phyloP scores from a whole-genome alignment of 805 yeast genomes.

The Brettanomyces sp. region DNA sequence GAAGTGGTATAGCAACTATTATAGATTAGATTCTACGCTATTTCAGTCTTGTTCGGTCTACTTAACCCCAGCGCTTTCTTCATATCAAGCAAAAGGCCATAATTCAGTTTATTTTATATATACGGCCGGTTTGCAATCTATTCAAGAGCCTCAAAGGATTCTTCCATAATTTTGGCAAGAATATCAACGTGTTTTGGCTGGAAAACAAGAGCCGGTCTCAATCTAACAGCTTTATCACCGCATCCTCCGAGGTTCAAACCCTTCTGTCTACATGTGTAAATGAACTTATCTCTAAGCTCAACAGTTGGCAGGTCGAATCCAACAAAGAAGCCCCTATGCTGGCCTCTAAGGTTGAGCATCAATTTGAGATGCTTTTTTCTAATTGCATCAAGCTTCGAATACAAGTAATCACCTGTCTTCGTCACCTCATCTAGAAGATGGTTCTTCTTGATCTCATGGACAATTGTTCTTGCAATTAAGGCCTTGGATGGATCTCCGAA shows the following conservation, averaged over 20 bases:
- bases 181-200: constrained; percentile 54
- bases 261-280: constrained; percentile 34
- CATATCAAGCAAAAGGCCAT: too few relatives aligned
- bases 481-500: constrained; percentile 70
- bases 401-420: constrained; percentile 47
- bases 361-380: constrained; percentile 31
- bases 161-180: constrained; percentile 31
- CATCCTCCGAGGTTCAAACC: constrained; percentile 67
- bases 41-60: too few relatives aligned
- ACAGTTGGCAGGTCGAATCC: constrained; percentile 49
- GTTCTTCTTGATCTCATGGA: constrained; percentile 41
- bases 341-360: constrained; percentile 49
- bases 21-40: too few relatives aligned
- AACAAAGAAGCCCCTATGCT: constrained; percentile 53
- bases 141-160: not conserved
- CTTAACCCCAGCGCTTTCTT: too few relatives aligned
- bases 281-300: constrained; percentile 36
- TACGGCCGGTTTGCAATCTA: not conserved
- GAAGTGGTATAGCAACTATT: too few relatives aligned
- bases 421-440: constrained; percentile 40
- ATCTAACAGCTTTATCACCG: constrained; percentile 47
- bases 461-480: constrained; percentile 51
- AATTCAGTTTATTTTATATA: not conserved
- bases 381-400: constrained; percentile 30
- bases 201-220: constrained; percentile 58